Evolutionary conservation across 2,329 filamentous ascomycete genomes (phyloP), one percentile per base, ranked within the genome.

Genomic region (Penicillium sp.): DNA sequence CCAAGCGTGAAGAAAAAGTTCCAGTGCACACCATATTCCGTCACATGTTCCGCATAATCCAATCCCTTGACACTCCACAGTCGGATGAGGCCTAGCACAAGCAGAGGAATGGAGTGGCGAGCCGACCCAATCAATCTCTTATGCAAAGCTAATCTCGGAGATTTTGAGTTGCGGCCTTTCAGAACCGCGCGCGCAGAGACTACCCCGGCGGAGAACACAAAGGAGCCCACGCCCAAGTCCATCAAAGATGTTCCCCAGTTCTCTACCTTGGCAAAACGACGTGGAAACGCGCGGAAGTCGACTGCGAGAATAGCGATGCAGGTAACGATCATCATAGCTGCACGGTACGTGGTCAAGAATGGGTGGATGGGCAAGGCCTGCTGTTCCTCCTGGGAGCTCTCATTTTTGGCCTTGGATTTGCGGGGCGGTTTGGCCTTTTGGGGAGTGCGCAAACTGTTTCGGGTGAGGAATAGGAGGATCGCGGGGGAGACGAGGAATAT

Each of bases 231-330:
- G 49, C 94, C 94, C 69, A 97, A 82, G 73, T 99, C 94, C 94
- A 99, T 99, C 61, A 99, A 79, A n/a, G 93, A 97, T 1, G 93
- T 97, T 54, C 94, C 94, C 91, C 94, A 99, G n/a, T 91, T 97
- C 77, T 99, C 94, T 2, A 96, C 94, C 79, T 99, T 99, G 57
- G 92, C 94, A 73, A 97, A 97, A 33, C 94, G 88, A 29, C 94
- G 86, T 2, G 94, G 94, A 69, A 99, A 99, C 58, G 97, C 82
- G 19, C 83, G 86, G 73, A 99, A 99, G 76, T 99, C 94, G 51
- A 99, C 94, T 17, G 94, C 94, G n/a, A 99, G 83, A 66, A 99
- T 97, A 52, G 91, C 90, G 46, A 94, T 78, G 70, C 91, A 95
- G 8, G 94, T 99, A 64, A 90, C 83, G 50, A 96, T 83, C 82